phyloP scores from a whole-genome alignment of 2,329 filamentous ascomycete species.

The Aspergillus luchuensis region DNA sequence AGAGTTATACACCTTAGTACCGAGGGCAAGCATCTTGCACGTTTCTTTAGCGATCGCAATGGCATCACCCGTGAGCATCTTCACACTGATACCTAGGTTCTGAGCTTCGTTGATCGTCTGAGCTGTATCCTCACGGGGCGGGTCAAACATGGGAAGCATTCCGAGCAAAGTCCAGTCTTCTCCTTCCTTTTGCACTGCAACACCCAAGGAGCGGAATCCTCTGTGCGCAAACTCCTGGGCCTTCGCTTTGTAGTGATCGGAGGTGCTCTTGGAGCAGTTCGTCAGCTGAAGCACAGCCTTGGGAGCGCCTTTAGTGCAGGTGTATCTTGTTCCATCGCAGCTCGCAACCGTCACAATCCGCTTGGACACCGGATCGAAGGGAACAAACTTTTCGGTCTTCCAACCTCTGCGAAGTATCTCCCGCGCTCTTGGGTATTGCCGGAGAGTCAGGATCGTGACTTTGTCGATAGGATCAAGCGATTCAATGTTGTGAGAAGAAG shows the following conservation, averaged over 20 bases:
- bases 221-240: constrained; percentile 74
- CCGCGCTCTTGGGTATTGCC: constrained; percentile 72
- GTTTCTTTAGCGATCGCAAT: constrained; percentile 80
- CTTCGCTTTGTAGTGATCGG: constrained; percentile 69
- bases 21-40: constrained; percentile 77
- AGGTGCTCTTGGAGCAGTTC: constrained; percentile 65
- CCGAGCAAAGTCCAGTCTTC: constrained; percentile 73
- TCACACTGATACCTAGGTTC: constrained; percentile 73
- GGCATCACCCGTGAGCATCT: constrained; percentile 80
- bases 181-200: constrained; percentile 75
- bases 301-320: constrained; percentile 75
- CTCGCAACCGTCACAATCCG: constrained; percentile 71
- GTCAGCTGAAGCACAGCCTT: constrained; percentile 72
- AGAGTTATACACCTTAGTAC: constrained; percentile 80
- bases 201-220: constrained; percentile 77
- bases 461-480: constrained; percentile 79
- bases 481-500: constrained; percentile 76
- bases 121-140: constrained; percentile 75
- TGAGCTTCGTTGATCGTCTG: constrained; percentile 76
- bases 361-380: constrained; percentile 75
- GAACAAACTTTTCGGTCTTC: constrained; percentile 73
- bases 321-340: constrained; percentile 69
- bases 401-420: constrained; percentile 74
- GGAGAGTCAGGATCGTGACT: constrained; percentile 72
- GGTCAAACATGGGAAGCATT: constrained; percentile 80